A percentile compares a stretch with the other conserved stretches of the same genome.
These are phyloP conservation scores for Hypoxylon sp. DNA, from an alignment of 2,329 filamentous ascomycete species.

Conservation along the genomic window DNA sequence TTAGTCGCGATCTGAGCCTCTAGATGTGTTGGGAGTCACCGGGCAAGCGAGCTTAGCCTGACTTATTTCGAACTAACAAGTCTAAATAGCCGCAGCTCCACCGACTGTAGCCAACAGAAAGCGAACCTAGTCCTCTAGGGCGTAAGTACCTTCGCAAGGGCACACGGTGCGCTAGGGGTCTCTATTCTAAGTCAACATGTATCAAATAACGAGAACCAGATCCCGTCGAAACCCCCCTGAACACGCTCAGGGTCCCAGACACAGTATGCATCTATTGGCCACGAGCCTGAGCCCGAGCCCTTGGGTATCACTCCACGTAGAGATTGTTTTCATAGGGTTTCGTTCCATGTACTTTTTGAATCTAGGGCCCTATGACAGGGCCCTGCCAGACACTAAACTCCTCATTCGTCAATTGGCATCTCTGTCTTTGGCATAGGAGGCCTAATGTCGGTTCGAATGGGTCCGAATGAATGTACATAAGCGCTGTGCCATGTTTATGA, in stretches of 20 bases:
- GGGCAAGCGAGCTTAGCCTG: conserved; percentile 38
- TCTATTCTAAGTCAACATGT: conserved; percentile 12
- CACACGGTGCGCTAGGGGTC: conserved; percentile 31
- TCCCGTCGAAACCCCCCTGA: conserved; percentile 32
- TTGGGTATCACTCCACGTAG: conserved; percentile 26
- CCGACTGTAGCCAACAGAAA: conserved; percentile 43
- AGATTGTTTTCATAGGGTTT: conserved; percentile 13
- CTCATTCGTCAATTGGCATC: conserved; percentile 25
- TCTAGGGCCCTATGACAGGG: conserved; percentile 8
- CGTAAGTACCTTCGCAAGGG: conserved; percentile 15
- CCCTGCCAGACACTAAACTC: neutral
- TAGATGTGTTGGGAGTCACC: conserved; percentile 22
- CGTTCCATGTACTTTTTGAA: neutral
- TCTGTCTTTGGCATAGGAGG: conserved; percentile 1
- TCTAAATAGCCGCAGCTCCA: conserved; percentile 38
- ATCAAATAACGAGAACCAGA: conserved; percentile 32
- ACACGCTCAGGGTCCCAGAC: conserved; percentile 4
- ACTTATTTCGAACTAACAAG: conserved; percentile 37
- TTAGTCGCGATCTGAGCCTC: conserved; percentile 34
- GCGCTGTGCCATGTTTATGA: conserved; percentile 24
- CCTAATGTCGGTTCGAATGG: conserved; percentile 6
- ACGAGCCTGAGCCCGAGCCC: conserved; percentile 16
- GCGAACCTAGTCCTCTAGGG: neutral
- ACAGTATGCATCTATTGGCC: conserved; percentile 4
- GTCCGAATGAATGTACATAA: conserved; percentile 30